Evolutionary conservation across 352 stramenopile species (phyloP), one percentile per base, ranked within the genome.

Genomic region (Globisporangium mamillatum): DNA sequence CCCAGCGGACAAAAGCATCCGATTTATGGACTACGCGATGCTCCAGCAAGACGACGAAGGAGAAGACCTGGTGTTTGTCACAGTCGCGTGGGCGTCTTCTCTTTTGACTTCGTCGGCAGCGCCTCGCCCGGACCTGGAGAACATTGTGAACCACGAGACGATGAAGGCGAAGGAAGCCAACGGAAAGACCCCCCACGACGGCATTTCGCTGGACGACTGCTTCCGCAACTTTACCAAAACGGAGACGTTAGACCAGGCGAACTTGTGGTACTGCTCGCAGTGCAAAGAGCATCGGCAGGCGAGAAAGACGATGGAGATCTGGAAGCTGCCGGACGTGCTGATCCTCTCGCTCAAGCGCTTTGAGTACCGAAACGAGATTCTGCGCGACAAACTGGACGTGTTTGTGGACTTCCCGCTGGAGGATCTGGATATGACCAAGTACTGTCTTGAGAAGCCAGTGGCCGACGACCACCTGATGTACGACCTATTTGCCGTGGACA

Each of bases 331-430:
- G 7, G 82, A 94, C 41, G 78, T 97, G 27, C 77, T 97, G 16
- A 85, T 97, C 46, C 66, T 97, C 22, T 92, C 86, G 44, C 82
- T 97, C 63, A 97, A 97, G 78, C 77, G 90, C 16, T 97, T 97
- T 60, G 88, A 97, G 70, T 95, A 96, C 56, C 84, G 86, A 44
- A 94, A 92, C 58, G 80, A 91, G 48, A 78, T 93, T 36, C 66
- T 94, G 55, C 84, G 87, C 16, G 84, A 96, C 66, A 96, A 96
- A 70, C 73, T 97, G 53, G 80, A 93, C 36, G 80, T 84, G 54
- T 88, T 88, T 41, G 88, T 97, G 32, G 87, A 96, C 64, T 97
- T 97, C 65, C 91, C 91, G 14, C 70, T 97, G 7, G 81, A 93
- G 18, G 74, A 73, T 32, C 74, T 97, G 22, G 89, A 97, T 63